Evolutionary conservation across 2,329 filamentous ascomycete species (phyloP).

Genomic region (Calonectria pseudoturangicola): DNA sequence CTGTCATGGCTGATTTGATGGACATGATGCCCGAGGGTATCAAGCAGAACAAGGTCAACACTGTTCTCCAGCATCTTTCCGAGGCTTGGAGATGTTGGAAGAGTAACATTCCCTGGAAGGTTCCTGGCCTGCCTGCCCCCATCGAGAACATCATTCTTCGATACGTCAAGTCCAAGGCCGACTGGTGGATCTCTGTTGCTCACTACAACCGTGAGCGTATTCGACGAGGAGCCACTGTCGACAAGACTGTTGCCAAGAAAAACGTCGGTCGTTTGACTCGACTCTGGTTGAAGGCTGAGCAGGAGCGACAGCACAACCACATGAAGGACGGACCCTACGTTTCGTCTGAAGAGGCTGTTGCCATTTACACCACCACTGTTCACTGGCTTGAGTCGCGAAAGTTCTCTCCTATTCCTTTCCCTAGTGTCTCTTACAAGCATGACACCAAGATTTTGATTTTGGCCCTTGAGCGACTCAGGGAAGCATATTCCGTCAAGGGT

Average conservation of each 20-base stretch:
- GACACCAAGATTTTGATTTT: constrained; percentile 99
- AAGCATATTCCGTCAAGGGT: constrained; percentile 98
- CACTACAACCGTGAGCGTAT: constrained; percentile 99
- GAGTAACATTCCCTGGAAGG: constrained; percentile 99
- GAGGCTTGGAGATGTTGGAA: constrained; percentile 99
- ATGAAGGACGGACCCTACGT: constrained; percentile 99
- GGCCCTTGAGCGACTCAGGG: constrained; percentile 91
- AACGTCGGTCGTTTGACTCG: constrained; percentile 95
- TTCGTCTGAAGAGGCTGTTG: constrained; percentile 97
- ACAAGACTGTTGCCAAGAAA: constrained; percentile 99
- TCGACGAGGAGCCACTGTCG: constrained; percentile 94
- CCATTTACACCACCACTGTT: constrained; percentile 98
- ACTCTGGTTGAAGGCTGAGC: constrained; percentile 97
- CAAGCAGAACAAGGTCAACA: constrained; percentile 99
- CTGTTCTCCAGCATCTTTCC: constrained; percentile 95
- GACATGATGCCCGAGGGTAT: constrained; percentile 99
- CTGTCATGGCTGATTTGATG: constrained; percentile 99
- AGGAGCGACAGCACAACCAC: constrained; percentile 99
- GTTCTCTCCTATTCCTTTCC: constrained; percentile 98
- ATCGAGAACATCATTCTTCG: constrained; percentile 99
- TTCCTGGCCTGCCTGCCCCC: constrained; percentile 94
- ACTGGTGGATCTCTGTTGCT: constrained; percentile 99
- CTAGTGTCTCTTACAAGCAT: constrained; percentile 99
- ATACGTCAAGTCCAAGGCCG: constrained; percentile 99
- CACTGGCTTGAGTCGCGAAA: constrained; percentile 99